These are phyloP conservation scores for Simplicillium sp. DNA, from an alignment of 2,329 filamentous ascomycete genomes.

Conservation along the genomic window DNA sequence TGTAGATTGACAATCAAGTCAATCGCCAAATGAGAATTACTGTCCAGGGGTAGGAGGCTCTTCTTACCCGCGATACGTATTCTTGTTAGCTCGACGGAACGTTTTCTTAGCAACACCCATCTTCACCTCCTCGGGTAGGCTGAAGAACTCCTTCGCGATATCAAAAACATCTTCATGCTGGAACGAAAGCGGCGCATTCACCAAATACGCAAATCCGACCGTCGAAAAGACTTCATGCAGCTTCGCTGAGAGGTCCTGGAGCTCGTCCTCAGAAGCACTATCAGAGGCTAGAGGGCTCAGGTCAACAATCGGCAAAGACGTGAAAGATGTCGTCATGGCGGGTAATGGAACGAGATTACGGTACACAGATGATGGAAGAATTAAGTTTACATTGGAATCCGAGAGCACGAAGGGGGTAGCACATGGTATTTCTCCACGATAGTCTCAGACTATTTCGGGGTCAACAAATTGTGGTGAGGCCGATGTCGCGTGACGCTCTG, in stretches of 20 bases:
- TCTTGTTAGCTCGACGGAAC: constrained; percentile 25
- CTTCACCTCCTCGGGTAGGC: constrained; percentile 22
- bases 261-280: constrained; percentile 14
- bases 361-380: too few relatives aligned
- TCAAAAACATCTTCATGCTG: constrained; percentile 29
- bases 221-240: constrained; percentile 32
- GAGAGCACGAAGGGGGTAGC: too few relatives aligned
- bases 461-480: too few relatives aligned
- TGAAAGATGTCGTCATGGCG: constrained; percentile 29
- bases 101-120: constrained; percentile 30
- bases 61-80: constrained; percentile 31
- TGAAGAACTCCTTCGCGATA: constrained; percentile 28
- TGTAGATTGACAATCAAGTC: too few relatives aligned
- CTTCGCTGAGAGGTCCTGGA: constrained; percentile 20
- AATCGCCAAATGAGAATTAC: too few relatives aligned
- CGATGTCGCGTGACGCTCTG: too few relatives aligned
- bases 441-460: too few relatives aligned
- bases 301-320: constrained; percentile 30
- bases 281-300: constrained; percentile 20
- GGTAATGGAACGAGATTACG: too few relatives aligned
- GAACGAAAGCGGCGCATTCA: constrained; percentile 29
- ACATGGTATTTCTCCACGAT: too few relatives aligned
- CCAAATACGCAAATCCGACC: constrained; percentile 35
- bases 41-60: too few relatives aligned
- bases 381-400: too few relatives aligned